Evolutionary conservation across 148 eudicot species (phyloP), one percentile per base, ranked within the genome.

Genomic region (Hydrangea macrophylla): DNA sequence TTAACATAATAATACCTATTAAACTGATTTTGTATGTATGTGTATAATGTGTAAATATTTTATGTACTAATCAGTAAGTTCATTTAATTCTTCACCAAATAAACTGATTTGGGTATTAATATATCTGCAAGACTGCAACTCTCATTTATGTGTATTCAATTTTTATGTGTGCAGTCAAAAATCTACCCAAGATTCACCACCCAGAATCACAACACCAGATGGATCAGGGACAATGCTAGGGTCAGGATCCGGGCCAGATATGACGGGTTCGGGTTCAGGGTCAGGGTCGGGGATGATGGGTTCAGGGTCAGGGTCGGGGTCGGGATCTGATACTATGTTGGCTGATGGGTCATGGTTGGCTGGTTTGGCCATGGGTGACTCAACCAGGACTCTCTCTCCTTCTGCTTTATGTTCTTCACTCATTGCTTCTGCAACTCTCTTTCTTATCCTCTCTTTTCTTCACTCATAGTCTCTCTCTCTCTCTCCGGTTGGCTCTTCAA

Each of bases 281-380:
- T 48, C 53, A 48, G 53, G n/a, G 4, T 24, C 58, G 1, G 65
- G 58, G 9, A 26, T 42, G 7, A 0, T n/a, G 51, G 51, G 44
- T 22, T 10, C 30, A 0, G 44, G 48, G 4, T 9, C 26, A 2
- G 64, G 27, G 0, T 33, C 62, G 1, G n/a, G 7, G 23, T 18
- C 74, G 0, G 77, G 79, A 20, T 70, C 83, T 5, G 83, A 81
- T 33, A 79, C 86, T 18, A 70, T 88, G 80, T 32, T 79, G 60
- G 57, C 84, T 17, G 92, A 93, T 72, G 95, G 92, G 56, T 90
- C 98, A 56, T 90, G 84, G 82, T 74, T 93, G 70, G 96, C 95
- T 36, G 90, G 92, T 42, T 51, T 93, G 70, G 98, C 98, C 37
- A 86, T 90, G 90, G 98, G 98, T 33, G 80, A 67, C 67, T 87